phyloP scores from a whole-genome alignment of 2,329 filamentous ascomycete genomes.

The Penicillium sp. region DNA sequence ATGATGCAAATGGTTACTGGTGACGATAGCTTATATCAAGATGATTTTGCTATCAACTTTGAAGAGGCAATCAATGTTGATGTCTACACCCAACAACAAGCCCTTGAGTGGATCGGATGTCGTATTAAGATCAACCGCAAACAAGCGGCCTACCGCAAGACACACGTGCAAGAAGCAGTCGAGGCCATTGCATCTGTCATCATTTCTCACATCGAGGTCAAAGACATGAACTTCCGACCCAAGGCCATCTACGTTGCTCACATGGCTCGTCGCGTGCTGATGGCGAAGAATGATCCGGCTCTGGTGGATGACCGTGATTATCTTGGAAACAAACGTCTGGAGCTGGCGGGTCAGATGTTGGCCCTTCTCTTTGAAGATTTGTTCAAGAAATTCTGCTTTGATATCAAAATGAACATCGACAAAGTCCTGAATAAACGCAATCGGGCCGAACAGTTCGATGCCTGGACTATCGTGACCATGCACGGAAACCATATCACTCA shows the following conservation, averaged over 20 bases:
- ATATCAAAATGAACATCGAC: slow-evolving; percentile 91
- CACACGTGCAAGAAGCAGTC: slow-evolving; percentile 84
- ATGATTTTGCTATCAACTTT: slow-evolving; percentile 93
- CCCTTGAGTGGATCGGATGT: slow-evolving; percentile 84
- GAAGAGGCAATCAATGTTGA: slow-evolving; percentile 83
- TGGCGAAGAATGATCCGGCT: slow-evolving; percentile 85
- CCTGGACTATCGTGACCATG: slow-evolving; percentile 76
- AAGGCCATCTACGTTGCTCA: slow-evolving; percentile 95
- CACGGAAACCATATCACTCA: slow-evolving; percentile 85
- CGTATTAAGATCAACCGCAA: slow-evolving; percentile 82
- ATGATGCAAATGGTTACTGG: slow-evolving; percentile 90
- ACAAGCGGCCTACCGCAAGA: slow-evolving; percentile 63
- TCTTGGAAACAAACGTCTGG: slow-evolving; percentile 93
- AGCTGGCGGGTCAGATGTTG: slow-evolving; percentile 90
- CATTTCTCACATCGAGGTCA: slow-evolving; percentile 89
- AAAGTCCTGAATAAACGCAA: slow-evolving; percentile 94
- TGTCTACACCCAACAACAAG: slow-evolving; percentile 91
- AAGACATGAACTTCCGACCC: slow-evolving; percentile 90
- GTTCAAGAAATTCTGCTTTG: slow-evolving; percentile 90
- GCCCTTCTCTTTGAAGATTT: slow-evolving; percentile 94
- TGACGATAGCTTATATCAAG: slow-evolving; percentile 82
- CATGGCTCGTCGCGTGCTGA: slow-evolving; percentile 94
- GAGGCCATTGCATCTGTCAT: slow-evolving; percentile 91
- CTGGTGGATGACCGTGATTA: slow-evolving; percentile 96
- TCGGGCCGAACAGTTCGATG: slow-evolving; percentile 82